Evolutionary conservation across 2,329 filamentous ascomycete genomes (phyloP), one percentile per base, ranked within the genome.

Genomic region (Botryotinia globosa): DNA sequence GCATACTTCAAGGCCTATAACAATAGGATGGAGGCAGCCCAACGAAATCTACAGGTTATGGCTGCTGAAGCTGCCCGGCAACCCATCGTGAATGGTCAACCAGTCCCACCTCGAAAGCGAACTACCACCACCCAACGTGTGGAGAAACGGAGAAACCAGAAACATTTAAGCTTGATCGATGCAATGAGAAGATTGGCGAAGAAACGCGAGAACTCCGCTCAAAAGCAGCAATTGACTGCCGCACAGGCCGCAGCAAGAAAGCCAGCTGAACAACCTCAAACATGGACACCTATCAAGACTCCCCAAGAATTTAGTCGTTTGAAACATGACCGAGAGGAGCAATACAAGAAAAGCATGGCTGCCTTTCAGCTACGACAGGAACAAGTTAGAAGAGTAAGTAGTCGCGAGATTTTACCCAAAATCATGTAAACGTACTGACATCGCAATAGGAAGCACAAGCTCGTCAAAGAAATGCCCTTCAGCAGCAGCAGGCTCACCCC

Each of bases 181-280:
- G 93, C 93, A 4, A 98, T 98, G 93, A 89, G 94, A 59, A 99
- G 98, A 81, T 82, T 97, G 65, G 94, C 94, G 0, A 97, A 97
- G 85, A 98, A 98, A 83, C 89, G 95, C 39, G 96, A 99, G 83
- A 92, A 92, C 18, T 87, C 89, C 39, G 85, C 90, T 42, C 94
- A 96, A 80, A 98, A 98, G 84, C 93, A 96, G 80, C 92, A 95
- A 79, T 94, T 98, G 80, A 87, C 89, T 74, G 88, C 91, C 18
- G 88, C 89, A 75, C 88, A 94, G 72, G 93, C 93, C 66, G 92
- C 92, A 45, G 89, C 93, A 81, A 90, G 96, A 71, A 98, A 98
- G 82, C 87, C 89, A 22, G 92, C 92, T 74, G 93, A 97, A 32
- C 82, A 84, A 29, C 83, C 85, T 65, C 85, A 83, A 77, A 87